Evolutionary conservation across 208 protist species (phyloP), one percentile per base, ranked within the genome.

Genomic region (Acanthamoeba castellanii): DNA sequence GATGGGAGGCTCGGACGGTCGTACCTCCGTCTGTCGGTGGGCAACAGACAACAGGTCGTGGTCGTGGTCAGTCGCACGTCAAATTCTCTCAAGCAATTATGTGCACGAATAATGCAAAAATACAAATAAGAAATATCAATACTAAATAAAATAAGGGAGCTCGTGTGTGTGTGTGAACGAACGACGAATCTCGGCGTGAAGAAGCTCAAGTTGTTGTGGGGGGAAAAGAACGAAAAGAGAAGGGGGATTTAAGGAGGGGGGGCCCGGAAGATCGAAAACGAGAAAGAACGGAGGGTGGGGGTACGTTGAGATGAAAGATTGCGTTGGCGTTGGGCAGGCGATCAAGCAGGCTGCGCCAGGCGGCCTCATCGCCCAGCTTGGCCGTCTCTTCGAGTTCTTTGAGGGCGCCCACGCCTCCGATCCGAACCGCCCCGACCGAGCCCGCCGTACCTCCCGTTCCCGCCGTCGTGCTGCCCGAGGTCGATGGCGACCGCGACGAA

Each of bases 381-480:
- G 74, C 74, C 37, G 32, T 82, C 37, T 82, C 74, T 52, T 82
- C 74, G 42, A 82, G 45, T 37, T 82, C 74, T 11, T 82, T 82
- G 74, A 55, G 45, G 74, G 74, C 74, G 20, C 27, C 74, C 18
- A 27, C 32, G 74, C 74, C 74, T 8, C 74, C 74, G 22, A 82
- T 52, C 74, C 74, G 74, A 3, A 52, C 45, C 0, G 74, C 32
- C 37, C 42, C 45, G 34, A 55, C 6, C 74, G 74, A 82, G 74
- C 30, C 64, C 64, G 64, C 61, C 16, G 16, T 81, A 30, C 70
- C 70, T 20, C 6, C 14, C 37, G 34, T 34, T 1, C 18, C 18
- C 74, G 74, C n/a, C 27, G 70, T 37, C 16, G 25, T 25, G 70
- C 7, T n/a, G 14, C 42, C 42, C 9, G 52, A 57, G 3, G 74